Conservation (phyloP, 331 rosid genomes). For the Pyrus hybrid region DNA sequence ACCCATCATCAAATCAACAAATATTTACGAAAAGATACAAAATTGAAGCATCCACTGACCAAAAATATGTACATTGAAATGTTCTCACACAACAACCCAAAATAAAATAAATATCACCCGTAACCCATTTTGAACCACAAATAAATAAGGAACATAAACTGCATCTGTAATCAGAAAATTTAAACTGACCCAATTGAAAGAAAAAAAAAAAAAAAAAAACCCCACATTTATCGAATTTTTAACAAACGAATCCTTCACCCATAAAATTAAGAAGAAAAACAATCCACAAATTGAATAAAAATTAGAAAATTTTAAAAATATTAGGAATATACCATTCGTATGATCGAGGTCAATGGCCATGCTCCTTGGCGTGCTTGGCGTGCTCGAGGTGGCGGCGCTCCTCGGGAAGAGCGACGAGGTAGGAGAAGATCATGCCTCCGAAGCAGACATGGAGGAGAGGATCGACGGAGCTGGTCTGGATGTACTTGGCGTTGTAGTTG, state of each 20-base stretch:
- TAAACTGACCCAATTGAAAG: background rate
- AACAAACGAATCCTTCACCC: background rate
- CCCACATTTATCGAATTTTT: background rate
- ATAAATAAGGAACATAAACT: background rate
- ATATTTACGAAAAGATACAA: background rate
- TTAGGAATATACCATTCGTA: background rate
- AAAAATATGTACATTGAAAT: background rate
- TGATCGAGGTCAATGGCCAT: slow-evolving; percentile 37
- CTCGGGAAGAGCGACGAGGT: slow-evolving; percentile 70
- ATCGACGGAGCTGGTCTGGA: slow-evolving; percentile 51
- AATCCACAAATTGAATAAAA: background rate
- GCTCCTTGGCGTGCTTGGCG: slow-evolving; percentile 53
- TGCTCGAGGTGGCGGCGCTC: slow-evolving; percentile 91
- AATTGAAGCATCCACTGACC: background rate
- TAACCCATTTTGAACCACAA: background rate
- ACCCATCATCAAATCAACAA: background rate
- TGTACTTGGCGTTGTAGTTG: slow-evolving; percentile 72
- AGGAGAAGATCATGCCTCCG: slow-evolving; percentile 81
- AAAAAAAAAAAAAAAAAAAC: too few species aligned
- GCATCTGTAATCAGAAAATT: background rate
- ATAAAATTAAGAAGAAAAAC: background rate
- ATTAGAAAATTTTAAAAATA: background rate
- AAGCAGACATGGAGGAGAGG: slow-evolving; percentile 64
- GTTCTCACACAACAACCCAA: background rate
- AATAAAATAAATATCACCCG: background rate